Conservation (phyloP, 164 flowering plant genomes). For the Saururus chinensis region DNA sequence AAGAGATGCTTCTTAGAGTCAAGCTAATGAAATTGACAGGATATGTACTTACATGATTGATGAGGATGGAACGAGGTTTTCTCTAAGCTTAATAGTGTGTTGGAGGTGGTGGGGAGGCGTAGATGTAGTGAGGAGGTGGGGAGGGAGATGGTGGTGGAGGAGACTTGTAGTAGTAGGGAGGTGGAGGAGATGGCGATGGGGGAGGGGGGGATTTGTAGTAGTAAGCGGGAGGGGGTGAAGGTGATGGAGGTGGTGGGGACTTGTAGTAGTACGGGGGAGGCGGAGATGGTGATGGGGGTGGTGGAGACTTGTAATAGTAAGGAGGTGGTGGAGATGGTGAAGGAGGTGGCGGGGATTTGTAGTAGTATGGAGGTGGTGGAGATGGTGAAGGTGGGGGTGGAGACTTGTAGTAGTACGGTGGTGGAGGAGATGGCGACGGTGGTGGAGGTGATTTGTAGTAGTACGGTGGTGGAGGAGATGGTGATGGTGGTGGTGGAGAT, state of each 20-base stretch:
- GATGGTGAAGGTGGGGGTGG: conserved; percentile 27
- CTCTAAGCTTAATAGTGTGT: conserved; percentile 12
- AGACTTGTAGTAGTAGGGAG: conserved; percentile 17
- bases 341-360: conserved; percentile 37
- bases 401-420: conserved; percentile 14
- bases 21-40: not conserved
- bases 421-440: conserved; percentile 24
- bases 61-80: conserved; percentile 1
- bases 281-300: conserved; percentile 9
- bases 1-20: not conserved
- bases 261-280: conserved; percentile 15
- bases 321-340: conserved; percentile 16
- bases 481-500: conserved; percentile 25
- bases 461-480: conserved; percentile 32
- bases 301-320: conserved; percentile 15
- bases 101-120: conserved; percentile 21
- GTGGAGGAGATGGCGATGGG: conserved; percentile 18
- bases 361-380: conserved; percentile 11
- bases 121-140: conserved; percentile 14
- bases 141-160: conserved; percentile 29
- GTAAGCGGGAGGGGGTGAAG: conserved; percentile 8
- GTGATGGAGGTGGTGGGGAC: conserved; percentile 22
- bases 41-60: conserved; percentile 11
- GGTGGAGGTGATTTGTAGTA: conserved; percentile 39
- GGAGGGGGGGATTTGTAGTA: conserved; percentile 23